phyloP scores from a whole-genome alignment of 768 basidiomycete genomes.

The Dioszegia crocea region DNA sequence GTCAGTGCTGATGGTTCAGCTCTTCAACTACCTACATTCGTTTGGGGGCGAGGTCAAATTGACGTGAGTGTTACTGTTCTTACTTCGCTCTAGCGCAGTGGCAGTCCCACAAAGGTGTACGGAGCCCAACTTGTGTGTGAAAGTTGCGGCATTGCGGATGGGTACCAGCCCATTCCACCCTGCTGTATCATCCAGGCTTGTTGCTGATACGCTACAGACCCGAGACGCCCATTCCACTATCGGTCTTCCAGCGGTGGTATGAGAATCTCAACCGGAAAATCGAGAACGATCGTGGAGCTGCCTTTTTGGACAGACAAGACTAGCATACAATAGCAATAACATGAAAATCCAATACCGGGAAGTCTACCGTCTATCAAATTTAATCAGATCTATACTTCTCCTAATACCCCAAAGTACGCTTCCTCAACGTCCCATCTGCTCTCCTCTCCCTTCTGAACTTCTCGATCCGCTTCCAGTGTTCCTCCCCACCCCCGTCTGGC shows the following conservation, averaged over 20 bases:
- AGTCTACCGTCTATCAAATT: not conserved
- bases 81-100: too few species aligned
- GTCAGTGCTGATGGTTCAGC: constrained; percentile 16
- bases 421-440: constrained; percentile 31
- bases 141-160: too few species aligned
- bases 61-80: constrained; percentile 29
- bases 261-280: constrained; percentile 45
- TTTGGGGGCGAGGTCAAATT: constrained; percentile 47
- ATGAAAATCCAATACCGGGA: too few species aligned
- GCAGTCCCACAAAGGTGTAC: too few species aligned
- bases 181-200: too few species aligned
- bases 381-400: not conserved
- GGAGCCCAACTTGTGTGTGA: too few species aligned
- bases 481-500: constrained; percentile 18
- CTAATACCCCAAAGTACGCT: constrained; percentile 41
- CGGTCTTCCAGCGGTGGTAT: constrained; percentile 49
- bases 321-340: constrained; percentile 6
- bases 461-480: constrained; percentile 38
- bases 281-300: constrained; percentile 40
- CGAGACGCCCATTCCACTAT: constrained; percentile 49
- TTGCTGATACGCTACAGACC: constrained; percentile 20
- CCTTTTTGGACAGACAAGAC: constrained; percentile 43
- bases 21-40: constrained; percentile 50
- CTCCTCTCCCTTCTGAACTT: constrained; percentile 36
- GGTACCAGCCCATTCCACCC: too few species aligned